Conservation (phyloP, 1,284 basidiomycete genomes). For the Omphalotus olearius region DNA sequence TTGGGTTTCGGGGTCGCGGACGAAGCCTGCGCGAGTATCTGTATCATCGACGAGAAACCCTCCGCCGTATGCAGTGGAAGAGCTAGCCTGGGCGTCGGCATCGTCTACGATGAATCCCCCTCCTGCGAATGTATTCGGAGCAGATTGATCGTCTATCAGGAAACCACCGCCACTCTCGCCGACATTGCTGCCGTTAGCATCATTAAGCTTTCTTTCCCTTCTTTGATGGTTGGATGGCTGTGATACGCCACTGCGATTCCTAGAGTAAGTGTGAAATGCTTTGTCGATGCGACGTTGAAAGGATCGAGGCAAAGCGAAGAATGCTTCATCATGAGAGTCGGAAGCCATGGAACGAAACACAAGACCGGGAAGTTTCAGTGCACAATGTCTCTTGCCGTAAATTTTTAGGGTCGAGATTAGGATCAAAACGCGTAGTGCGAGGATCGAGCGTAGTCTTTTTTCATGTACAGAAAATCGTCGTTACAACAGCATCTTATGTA, state of each 20-base stretch:
- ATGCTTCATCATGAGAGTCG: slow-evolving; percentile 7
- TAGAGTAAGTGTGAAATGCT: slow-evolving; percentile 5
- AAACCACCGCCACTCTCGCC: slow-evolving; percentile 3
- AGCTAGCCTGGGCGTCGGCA: background rate
- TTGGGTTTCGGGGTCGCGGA: background rate
- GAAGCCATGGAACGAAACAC: background rate
- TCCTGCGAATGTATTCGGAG: background rate
- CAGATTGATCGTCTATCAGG: background rate
- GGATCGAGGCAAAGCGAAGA: slow-evolving; percentile 7
- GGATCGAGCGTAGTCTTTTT: too few relatives aligned
- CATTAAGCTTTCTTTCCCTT: slow-evolving; percentile 5
- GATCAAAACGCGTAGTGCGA: too few relatives aligned
- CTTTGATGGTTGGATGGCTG: background rate
- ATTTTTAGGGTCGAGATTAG: too few relatives aligned
- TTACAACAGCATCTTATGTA: slow-evolving; percentile 30
- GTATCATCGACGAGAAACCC: slow-evolving; percentile 4
- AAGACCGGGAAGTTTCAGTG: too few relatives aligned
- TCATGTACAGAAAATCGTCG: too few relatives aligned
- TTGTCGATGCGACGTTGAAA: slow-evolving; percentile 13
- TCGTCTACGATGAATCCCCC: slow-evolving; percentile 9
- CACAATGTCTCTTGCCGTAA: too few relatives aligned
- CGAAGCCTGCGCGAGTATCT: background rate
- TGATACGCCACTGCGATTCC: background rate
- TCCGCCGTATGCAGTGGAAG: background rate
- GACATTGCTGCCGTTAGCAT: background rate